These are phyloP conservation scores for Claviceps maximensis DNA, from an alignment of 2,329 filamentous ascomycete species.

Conservation along the genomic window DNA sequence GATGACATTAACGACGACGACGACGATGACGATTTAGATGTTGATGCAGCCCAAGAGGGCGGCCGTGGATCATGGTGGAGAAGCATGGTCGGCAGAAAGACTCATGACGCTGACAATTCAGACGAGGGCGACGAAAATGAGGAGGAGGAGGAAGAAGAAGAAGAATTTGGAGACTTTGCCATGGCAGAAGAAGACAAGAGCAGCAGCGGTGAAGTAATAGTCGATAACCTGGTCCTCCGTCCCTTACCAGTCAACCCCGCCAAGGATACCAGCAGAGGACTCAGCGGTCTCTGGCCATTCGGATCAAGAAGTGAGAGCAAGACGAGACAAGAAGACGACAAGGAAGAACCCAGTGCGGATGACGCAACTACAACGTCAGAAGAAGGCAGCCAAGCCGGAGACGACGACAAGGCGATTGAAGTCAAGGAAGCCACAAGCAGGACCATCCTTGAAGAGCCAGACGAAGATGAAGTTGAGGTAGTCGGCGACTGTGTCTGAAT, in stretches of 20 bases:
- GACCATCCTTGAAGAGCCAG: constrained; percentile 47
- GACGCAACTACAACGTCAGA: background rate
- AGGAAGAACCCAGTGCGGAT: constrained; percentile 15
- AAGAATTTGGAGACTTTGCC: constrained; percentile 57
- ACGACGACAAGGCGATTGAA: constrained; percentile 33
- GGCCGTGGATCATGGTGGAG: constrained; percentile 37
- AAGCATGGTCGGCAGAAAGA: constrained; percentile 23
- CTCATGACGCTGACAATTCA: constrained; percentile 30
- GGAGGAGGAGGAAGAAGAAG: constrained; percentile 53
- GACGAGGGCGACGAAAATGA: constrained; percentile 44
- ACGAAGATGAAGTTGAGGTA: constrained; percentile 37
- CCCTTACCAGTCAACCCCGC: constrained; percentile 41
- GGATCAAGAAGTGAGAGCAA: constrained; percentile 25
- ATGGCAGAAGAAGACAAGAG: constrained; percentile 40
- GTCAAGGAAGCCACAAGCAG: constrained; percentile 39
- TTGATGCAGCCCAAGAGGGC: constrained; percentile 24
- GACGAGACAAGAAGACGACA: constrained; percentile 15
- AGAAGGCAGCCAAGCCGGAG: constrained; percentile 4
- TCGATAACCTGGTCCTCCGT: constrained; percentile 36
- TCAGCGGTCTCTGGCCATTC: constrained; percentile 47
- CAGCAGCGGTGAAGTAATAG: constrained; percentile 13
- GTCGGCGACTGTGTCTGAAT: background rate
- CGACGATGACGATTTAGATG: constrained; percentile 39
- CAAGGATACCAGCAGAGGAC: constrained; percentile 24
- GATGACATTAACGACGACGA: constrained; percentile 35